Conservation (phyloP, 2,329 filamentous ascomycete genomes). For the Fonsecaea multimorphosa region DNA sequence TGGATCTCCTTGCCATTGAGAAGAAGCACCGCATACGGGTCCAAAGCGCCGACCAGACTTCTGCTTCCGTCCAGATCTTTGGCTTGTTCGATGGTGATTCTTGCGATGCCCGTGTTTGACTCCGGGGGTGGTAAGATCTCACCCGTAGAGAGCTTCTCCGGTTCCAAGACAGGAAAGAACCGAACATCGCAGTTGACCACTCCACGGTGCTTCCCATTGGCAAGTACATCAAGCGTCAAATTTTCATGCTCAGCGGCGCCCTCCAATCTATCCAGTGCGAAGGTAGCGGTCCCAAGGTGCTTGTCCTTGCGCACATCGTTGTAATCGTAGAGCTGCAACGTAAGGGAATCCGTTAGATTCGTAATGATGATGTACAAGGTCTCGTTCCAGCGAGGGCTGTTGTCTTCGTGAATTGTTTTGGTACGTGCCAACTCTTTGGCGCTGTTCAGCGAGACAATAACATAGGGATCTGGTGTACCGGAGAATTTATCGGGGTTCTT, state of each 20-base stretch:
- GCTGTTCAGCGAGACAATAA: conserved; percentile 81
- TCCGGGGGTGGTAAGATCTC: conserved; percentile 81
- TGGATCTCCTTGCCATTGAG: conserved; percentile 93
- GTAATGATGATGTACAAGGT: conserved; percentile 95
- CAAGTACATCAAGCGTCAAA: conserved; percentile 79
- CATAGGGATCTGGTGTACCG: conserved; percentile 89
- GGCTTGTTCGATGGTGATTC: conserved; percentile 91
- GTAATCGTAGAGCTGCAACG: conserved; percentile 85
- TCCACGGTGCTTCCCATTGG: conserved; percentile 83
- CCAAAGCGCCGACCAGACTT: conserved; percentile 88
- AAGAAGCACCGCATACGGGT: conserved; percentile 85
- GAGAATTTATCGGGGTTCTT: conserved; percentile 96
- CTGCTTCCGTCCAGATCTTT: conserved; percentile 94
- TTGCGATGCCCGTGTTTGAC: conserved; percentile 89
- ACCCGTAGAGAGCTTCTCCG: conserved; percentile 74
- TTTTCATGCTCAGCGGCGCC: conserved; percentile 80
- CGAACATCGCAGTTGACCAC: conserved; percentile 80
- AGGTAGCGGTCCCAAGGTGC: conserved; percentile 85
- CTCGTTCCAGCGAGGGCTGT: conserved; percentile 93
- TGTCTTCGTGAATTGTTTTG: conserved; percentile 82
- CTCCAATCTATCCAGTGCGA: conserved; percentile 82
- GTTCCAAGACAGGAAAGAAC: conserved; percentile 91
- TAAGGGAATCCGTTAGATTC: conserved; percentile 84
- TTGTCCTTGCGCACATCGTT: conserved; percentile 98
- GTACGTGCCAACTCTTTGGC: conserved; percentile 83